Evolutionary conservation across 352 stramenopile species (phyloP), one percentile per base, ranked within the genome.

Genomic region (Pythium coloratum): DNA sequence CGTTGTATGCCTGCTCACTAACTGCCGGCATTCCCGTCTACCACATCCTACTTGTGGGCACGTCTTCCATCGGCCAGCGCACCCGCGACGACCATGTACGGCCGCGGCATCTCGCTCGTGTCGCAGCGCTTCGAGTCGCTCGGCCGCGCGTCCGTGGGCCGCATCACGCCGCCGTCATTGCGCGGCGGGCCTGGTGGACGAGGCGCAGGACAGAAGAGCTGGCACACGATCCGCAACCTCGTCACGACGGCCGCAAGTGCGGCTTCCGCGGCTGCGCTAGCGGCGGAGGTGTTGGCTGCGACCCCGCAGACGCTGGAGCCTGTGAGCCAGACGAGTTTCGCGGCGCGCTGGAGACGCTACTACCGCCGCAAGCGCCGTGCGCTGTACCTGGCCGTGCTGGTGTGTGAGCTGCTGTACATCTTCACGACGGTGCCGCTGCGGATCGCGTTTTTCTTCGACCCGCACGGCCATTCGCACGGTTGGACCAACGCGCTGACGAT

Each of bases 401-500:
- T 66, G 20, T 10, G 66, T 14, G 71, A 84, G 42, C 56, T 83
- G 16, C 1, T 76, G 2, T 86, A 86, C 64, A 72, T 81, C 13
- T 78, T 79, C 49, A 59, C 72, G 55, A 79, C 67, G 13, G 58
- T 86, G 1, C 78, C 78, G 26, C 66, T 84, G 9, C 76, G 78
- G 9, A 62, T 80, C 4, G 78, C 65, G 9, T 70, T 86, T 34
- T 80, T 79, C 40, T 82, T 75, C 26, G 69, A 86, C 33, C 78
- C 78, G 34, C 79, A 72, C 55, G 36, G 33, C n/a, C 72, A 67
- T 53, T n/a, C 34, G 0, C 33, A 57, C 3, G 69, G 67, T 0
- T 92, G 84, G 84, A 88, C 75, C 2, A 49, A 38, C 0, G 73
- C 76, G 26, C 73, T 91, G 55, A 82, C 76, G 9, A 63, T 89